These are phyloP conservation scores for Annona cherimola DNA, from an alignment of 164 flowering plant genomes.

Conservation along the genomic window DNA sequence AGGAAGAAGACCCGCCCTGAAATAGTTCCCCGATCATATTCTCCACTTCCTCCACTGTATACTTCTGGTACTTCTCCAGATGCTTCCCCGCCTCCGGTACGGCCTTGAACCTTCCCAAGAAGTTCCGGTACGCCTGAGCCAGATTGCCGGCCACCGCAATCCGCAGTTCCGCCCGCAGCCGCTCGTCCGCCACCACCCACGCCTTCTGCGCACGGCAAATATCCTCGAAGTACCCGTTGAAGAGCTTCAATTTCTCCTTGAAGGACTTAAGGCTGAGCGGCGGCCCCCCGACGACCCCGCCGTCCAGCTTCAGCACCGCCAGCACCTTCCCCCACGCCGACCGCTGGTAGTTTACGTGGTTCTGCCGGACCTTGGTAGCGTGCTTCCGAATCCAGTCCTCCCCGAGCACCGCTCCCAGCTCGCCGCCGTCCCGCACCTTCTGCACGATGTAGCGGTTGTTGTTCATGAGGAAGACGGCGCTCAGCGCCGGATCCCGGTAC, in stretches of 20 bases:
- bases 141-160: conserved; percentile 35
- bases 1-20: conserved; percentile 36
- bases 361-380: conserved; percentile 54
- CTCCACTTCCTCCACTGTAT: conserved; percentile 58
- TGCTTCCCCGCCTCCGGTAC: conserved; percentile 44
- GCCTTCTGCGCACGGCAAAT: conserved; percentile 43
- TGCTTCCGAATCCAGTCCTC: conserved; percentile 92
- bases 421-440: conserved; percentile 74
- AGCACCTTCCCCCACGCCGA: conserved; percentile 72
- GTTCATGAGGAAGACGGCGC: conserved; percentile 82
- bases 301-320: conserved; percentile 49
- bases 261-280: conserved; percentile 8
- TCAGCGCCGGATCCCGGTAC: conserved; percentile 60
- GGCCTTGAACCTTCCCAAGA: conserved; percentile 51
- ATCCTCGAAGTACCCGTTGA: conserved; percentile 67
- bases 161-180: conserved; percentile 61
- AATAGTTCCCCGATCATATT: conserved; percentile 52
- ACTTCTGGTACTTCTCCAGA: conserved; percentile 46
- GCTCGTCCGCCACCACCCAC: conserved; percentile 75
- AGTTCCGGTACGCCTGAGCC: conserved; percentile 56
- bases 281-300: background rate
- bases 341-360: conserved; percentile 50
- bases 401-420: conserved; percentile 63
- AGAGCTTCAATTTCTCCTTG: conserved; percentile 63
- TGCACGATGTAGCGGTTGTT: conserved; percentile 81